phyloP scores from a whole-genome alignment of 2,329 filamentous ascomycete species.

The Neonectria sp. region DNA sequence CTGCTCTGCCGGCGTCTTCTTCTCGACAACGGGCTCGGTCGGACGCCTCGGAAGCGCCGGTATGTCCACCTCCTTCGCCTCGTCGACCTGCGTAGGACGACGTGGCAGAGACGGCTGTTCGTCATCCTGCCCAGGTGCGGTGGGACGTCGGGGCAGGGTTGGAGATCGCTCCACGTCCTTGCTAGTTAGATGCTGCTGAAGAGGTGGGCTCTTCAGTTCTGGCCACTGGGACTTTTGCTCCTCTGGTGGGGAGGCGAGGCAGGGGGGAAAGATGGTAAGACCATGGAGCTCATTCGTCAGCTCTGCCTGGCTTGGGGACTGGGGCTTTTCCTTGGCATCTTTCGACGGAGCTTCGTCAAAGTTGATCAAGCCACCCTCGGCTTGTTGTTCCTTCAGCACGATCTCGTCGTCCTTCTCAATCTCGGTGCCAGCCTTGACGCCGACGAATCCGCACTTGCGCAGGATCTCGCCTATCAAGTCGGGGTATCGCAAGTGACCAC shows the following conservation, averaged over 20 bases:
- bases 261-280: constrained; percentile 49
- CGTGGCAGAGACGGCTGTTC: constrained; percentile 32
- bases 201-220: constrained; percentile 30
- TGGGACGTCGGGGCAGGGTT: constrained; percentile 33
- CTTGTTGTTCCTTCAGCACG: constrained; percentile 58
- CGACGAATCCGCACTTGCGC: constrained; percentile 65
- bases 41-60: constrained; percentile 41
- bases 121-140: constrained; percentile 27
- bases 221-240: constrained; percentile 14
- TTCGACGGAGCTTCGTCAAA: constrained; percentile 40
- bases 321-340: constrained; percentile 30
- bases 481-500: constrained; percentile 68
- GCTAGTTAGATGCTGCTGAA: constrained; percentile 30
- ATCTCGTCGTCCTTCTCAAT: constrained; percentile 69
- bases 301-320: constrained; percentile 31
- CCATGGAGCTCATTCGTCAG: constrained; percentile 47
- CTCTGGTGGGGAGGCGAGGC: constrained; percentile 39
- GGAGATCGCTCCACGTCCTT: constrained; percentile 26
- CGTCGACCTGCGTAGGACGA: constrained; percentile 25
- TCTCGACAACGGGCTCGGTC: constrained; percentile 22
- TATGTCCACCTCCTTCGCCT: constrained; percentile 27
- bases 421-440: constrained; percentile 59
- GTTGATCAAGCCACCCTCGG: constrained; percentile 51
- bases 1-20: constrained; percentile 19
- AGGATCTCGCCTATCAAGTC: constrained; percentile 67